Conservation (phyloP, 441 rosid species). For the Cnidoscolus chayamansa region DNA sequence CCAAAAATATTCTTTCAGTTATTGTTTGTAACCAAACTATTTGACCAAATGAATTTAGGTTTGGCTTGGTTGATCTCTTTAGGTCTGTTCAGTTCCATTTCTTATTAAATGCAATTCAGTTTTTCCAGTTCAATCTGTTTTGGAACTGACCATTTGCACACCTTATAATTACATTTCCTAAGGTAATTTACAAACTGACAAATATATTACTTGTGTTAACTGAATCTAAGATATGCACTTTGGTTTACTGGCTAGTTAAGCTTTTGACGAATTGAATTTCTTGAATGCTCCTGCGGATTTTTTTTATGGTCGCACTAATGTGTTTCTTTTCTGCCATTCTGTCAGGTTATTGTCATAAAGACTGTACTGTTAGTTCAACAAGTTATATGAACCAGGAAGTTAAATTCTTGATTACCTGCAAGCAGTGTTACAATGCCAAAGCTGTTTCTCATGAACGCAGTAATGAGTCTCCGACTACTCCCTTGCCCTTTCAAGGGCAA, state of each 20-base stretch:
- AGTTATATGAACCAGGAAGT: constrained; percentile 34
- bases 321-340: constrained; percentile 4
- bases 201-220: not conserved
- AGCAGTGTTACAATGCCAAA: constrained; percentile 60
- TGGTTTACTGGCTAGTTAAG: not conserved
- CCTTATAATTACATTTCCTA: not conserved
- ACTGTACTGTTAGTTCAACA: constrained; percentile 53
- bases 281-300: constrained; percentile 2
- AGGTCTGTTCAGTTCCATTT: too few species aligned
- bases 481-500: constrained; percentile 39
- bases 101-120: too few species aligned
- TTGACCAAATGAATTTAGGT: too few species aligned
- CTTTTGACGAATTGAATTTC: not conserved
- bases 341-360: constrained; percentile 83
- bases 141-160: too few species aligned
- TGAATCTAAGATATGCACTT: not conserved
- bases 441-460: constrained; percentile 37
- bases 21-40: too few species aligned
- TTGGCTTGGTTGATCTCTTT: too few species aligned
- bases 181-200: not conserved
- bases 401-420: constrained; percentile 53
- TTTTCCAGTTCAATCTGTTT: too few species aligned
- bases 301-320: constrained; percentile 9
- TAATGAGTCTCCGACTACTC: constrained; percentile 42
- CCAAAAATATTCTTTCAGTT: too few species aligned